phyloP scores from a whole-genome alignment of 2,329 filamentous ascomycete genomes.

The Neodidymelliopsis sp. region DNA sequence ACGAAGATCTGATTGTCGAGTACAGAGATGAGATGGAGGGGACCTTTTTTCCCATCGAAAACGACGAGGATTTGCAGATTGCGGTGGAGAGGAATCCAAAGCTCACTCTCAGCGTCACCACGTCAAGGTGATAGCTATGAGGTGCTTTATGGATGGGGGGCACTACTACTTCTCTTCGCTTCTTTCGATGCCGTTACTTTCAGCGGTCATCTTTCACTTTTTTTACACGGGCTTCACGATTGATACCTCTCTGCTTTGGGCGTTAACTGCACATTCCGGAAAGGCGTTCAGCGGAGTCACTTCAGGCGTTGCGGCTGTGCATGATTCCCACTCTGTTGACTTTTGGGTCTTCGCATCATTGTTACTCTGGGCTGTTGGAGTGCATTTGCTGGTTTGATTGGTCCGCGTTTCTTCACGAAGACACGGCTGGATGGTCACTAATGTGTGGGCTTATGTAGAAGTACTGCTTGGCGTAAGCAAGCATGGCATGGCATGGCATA shows the following conservation, averaged over 20 bases:
- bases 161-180: conserved; percentile 1
- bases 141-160: not conserved
- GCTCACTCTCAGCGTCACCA: conserved; percentile 68
- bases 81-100: conserved; percentile 88
- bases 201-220: conserved; percentile 3
- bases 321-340: conserved; percentile 18
- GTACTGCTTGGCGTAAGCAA: conserved; percentile 12
- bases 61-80: conserved; percentile 79
- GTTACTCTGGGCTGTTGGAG: conserved; percentile 9
- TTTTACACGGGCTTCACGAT: conserved; percentile 15
- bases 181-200: conserved; percentile 3
- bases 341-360: conserved; percentile 11
- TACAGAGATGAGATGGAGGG: conserved; percentile 86
- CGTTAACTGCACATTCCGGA: conserved; percentile 15
- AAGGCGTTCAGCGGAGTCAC: conserved; percentile 13
- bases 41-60: conserved; percentile 76
- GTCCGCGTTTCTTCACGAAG: conserved; percentile 3
- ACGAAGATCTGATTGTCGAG: conserved; percentile 77
- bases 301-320: conserved; percentile 13
- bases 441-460: conserved; percentile 8
- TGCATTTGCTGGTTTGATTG: conserved; percentile 16
- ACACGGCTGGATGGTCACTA: conserved; percentile 7
- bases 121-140: conserved; percentile 23
- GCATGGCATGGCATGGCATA: no score
- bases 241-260: conserved; percentile 22